Percentiles rank a stretch among this genome's conserved stretches.
Evolutionary conservation across 148 eudicot species (phyloP).

Genomic region (Fagopyrum tataricum): DNA sequence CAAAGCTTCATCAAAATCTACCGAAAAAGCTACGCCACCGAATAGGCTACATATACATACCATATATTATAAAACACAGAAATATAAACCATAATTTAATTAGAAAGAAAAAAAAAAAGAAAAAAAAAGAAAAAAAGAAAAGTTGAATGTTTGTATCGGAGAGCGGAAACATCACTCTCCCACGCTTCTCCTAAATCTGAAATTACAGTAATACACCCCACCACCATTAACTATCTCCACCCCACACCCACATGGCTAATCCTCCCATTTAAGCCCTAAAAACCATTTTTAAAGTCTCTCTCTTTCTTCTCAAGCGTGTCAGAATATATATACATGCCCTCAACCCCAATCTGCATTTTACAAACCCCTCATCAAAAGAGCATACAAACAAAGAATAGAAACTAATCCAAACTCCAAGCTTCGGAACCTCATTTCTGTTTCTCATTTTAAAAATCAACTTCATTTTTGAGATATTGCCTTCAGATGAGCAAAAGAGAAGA

Average conservation of each 20-base stretch:
- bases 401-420: not conserved
- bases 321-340: conserved; percentile 11
- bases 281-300: too few relatives aligned
- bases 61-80: not conserved
- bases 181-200: conserved; percentile 27
- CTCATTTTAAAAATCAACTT: not conserved
- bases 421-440: not conserved
- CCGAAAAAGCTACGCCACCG: too few relatives aligned
- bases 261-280: conserved; percentile 17
- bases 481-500: not conserved
- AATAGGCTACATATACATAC: too few relatives aligned
- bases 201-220: conserved; percentile 15
- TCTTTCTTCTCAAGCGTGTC: conserved; percentile 6
- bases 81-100: conserved; percentile 25
- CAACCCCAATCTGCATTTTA: conserved; percentile 3
- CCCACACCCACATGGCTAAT: conserved; percentile 51
- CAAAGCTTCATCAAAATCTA: too few relatives aligned
- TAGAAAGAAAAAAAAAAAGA: too few relatives aligned
- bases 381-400: conserved; percentile 3
- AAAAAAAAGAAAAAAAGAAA: conserved; percentile 22
- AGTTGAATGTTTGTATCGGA: conserved; percentile 77
- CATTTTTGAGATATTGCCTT: not conserved
- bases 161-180: conserved; percentile 60
- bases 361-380: conserved; percentile 5
- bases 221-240: conserved; percentile 28